phyloP scores from a whole-genome alignment of 2,329 filamentous ascomycete species.

The Stromatinia cepivora region DNA sequence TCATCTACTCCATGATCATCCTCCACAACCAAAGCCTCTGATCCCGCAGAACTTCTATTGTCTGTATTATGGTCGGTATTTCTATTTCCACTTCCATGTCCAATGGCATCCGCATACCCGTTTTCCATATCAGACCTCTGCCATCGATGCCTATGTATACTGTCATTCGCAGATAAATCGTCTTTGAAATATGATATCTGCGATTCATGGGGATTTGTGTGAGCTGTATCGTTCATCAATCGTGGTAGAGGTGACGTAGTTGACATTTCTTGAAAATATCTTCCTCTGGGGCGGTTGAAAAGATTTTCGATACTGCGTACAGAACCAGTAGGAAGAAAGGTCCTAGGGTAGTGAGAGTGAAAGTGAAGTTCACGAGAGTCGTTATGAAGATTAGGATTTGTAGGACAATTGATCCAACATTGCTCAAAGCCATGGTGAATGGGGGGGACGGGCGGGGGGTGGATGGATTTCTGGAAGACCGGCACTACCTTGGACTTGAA shows the following conservation, averaged over 20 bases:
- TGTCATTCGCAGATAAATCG: constrained; percentile 2
- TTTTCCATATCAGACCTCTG: constrained; percentile 18
- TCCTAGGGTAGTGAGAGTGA: constrained; percentile 52
- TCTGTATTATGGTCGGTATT: constrained; percentile 24
- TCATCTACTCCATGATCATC: constrained; percentile 6
- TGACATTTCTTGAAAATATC: constrained; percentile 44
- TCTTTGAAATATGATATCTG: neutral
- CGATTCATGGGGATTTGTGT: constrained; percentile 44
- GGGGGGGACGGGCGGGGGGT: neutral
- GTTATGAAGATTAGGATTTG: constrained; percentile 55
- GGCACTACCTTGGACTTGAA: neutral
- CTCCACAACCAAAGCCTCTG: neutral
- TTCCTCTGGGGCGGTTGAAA: constrained; percentile 50
- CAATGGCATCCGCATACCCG: constrained; percentile 19
- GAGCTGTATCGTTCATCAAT: constrained; percentile 31
- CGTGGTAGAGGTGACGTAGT: constrained; percentile 37
- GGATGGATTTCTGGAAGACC: neutral
- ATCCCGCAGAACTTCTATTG: neutral
- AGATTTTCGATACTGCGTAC: constrained; percentile 52
- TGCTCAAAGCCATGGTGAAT: constrained; percentile 50
- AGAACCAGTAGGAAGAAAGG: constrained; percentile 49
- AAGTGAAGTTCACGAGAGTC: constrained; percentile 54
- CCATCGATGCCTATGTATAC: constrained; percentile 3
- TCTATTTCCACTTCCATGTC: constrained; percentile 16
- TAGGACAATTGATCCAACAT: constrained; percentile 53